These are phyloP conservation scores for Gastrodia elata DNA, from an alignment of 106 monocot genomes.

Conservation along the genomic window DNA sequence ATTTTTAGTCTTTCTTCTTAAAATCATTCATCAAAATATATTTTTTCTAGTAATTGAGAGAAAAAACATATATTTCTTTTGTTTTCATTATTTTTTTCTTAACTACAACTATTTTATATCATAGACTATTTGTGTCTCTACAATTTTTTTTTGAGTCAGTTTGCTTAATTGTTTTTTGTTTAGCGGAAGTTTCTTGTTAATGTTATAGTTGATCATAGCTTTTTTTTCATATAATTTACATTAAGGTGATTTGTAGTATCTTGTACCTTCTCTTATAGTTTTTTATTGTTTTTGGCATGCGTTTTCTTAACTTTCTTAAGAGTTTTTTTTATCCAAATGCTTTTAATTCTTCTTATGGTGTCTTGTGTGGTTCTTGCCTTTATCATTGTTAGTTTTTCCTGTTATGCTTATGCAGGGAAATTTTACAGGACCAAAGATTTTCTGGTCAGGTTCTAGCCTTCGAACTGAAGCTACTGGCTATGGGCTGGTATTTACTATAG, in stretches of 20 bases:
- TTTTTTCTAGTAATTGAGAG: no score
- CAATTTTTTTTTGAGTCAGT: neutral
- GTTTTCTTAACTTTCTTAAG: neutral
- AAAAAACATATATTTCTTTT: no score
- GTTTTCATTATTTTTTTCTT: no score
- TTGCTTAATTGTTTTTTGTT: neutral
- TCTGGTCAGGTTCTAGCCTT: constrained; percentile 98
- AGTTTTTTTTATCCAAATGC: neutral
- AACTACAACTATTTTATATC: neutral
- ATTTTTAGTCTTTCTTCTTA: no score
- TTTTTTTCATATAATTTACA: neutral
- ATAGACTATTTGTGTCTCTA: neutral
- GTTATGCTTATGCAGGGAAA: constrained; percentile 78
- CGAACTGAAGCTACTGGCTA: constrained; percentile 99
- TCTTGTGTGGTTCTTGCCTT: neutral
- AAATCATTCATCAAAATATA: no score
- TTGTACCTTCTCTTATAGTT: neutral
- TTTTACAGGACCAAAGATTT: constrained; percentile 98
- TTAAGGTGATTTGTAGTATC: neutral
- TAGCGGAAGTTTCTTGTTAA: neutral
- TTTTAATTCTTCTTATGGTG: constrained; percentile 5
- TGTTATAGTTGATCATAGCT: neutral
- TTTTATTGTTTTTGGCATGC: neutral
- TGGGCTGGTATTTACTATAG: constrained; percentile 61
- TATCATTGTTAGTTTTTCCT: constrained; percentile 15